Evolutionary conservation across 257 asterid species (phyloP).

Genomic region (Salvia miltiorrhiza): DNA sequence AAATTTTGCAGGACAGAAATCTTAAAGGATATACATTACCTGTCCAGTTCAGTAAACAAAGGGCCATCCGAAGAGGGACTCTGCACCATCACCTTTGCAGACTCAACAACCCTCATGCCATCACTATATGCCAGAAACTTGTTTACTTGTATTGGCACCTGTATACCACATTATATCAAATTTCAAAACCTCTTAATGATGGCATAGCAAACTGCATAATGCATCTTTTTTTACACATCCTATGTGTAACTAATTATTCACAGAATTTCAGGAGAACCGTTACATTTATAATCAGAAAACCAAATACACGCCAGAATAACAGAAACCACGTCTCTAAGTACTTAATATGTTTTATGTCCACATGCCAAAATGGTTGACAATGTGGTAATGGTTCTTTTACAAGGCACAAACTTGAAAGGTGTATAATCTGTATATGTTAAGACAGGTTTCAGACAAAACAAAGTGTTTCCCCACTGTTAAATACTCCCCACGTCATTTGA

Average conservation of each 20-base stretch:
- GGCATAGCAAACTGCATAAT: not conserved
- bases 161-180: not conserved
- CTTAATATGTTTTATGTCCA: not conserved
- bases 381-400: not conserved
- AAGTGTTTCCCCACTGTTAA: not conserved
- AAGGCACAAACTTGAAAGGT: not conserved
- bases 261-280: not conserved
- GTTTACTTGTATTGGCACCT: slow-evolving; percentile 61
- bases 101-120: slow-evolving; percentile 49
- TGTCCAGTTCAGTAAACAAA: slow-evolving; percentile 33
- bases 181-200: not conserved
- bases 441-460: not conserved
- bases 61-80: slow-evolving; percentile 24
- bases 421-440: not conserved
- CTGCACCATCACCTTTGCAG: slow-evolving; percentile 33
- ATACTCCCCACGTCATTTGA: not conserved
- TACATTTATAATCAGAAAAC: not conserved
- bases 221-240: not conserved
- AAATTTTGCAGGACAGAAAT: not conserved
- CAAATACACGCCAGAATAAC: not conserved
- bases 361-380: not conserved
- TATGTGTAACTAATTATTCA: not conserved
- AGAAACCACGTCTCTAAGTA: not conserved
- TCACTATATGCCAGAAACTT: slow-evolving; percentile 42
- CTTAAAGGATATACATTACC: slow-evolving; percentile 19